Base-by-base conservation (phyloP, 2,329 filamentous ascomycete genomes). In the Fusarium denticulatum region DNA sequence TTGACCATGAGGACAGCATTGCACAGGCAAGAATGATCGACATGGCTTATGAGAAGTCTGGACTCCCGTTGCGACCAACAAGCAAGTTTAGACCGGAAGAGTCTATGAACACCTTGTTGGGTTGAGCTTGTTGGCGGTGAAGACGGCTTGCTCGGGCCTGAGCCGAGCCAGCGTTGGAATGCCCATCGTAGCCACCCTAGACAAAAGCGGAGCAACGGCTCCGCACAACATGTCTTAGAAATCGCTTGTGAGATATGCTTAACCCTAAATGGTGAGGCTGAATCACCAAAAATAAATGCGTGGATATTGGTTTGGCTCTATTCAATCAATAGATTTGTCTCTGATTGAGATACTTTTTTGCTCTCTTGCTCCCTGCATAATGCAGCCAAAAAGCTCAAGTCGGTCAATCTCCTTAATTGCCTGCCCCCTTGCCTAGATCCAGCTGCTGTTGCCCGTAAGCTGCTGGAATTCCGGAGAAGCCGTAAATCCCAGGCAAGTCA, bases 371-470 rank as follows among this genome's bases (percentile, higher is more conserved):
- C 30, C 15, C 6, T 15, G 49, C 30, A 26, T 11, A 2, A 26
- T 6, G n/a, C 9, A 8, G 4, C 4, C 4, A 15, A 11, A 50
- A 24, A 4, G 22, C 4, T 14, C 22, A 50, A 14, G 8, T 32
- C 12, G 15, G 18, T 13, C 7, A 6, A n/a, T n/a, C 10, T 5
- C 22, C 5, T 18, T 5, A 2, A 18, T 10, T 18, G 36, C 10
- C 12, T 7, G 5, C 22, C 7, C 11, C 15, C 15, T 9, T 18
- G 6, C 28, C 14, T n/a, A 13, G 3, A 6, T n/a, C 15, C 20
- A 16, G 26, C 14, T 12, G 7, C 10, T 15, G 16, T 24, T 6
- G 16, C 3, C 30, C n/a, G 0, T 11, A 6, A 8, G 9, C 2
- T 52, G 6, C 11, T 52, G 2, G 5, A 4, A 3, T 18, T n/a